These are phyloP conservation scores for Mimosa bimucronata DNA, from an alignment of 306 rosid species.

Conservation along the genomic window DNA sequence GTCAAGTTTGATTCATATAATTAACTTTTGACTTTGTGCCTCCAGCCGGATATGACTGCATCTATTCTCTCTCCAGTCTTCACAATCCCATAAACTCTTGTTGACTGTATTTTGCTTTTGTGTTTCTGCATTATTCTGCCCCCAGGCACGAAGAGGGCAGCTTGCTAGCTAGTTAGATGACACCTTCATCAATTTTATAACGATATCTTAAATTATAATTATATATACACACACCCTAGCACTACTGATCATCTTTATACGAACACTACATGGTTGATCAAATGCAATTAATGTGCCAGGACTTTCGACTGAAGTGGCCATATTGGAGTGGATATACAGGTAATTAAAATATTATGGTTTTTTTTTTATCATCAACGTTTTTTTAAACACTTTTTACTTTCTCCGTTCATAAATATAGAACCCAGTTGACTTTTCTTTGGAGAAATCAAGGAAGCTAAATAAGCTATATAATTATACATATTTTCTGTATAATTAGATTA, in stretches of 20 bases:
- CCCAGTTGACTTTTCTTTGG: too few species aligned
- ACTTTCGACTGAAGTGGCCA: neutral
- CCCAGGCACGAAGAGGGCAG: neutral
- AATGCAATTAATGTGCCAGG: neutral
- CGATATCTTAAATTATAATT: neutral
- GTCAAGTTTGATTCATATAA: conserved; percentile 9
- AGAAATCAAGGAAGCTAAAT: too few species aligned
- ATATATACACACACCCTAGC: neutral
- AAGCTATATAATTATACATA: too few species aligned
- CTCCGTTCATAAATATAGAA: too few species aligned
- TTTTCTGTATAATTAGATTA: too few species aligned
- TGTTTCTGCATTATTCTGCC: neutral
- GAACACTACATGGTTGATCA: neutral
- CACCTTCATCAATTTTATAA: neutral
- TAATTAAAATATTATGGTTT: too few species aligned
- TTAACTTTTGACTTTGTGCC: conserved; percentile 26
- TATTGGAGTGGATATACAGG: neutral
- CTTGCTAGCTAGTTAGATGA: neutral
- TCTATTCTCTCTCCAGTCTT: neutral
- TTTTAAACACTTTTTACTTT: too few species aligned
- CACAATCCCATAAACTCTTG: neutral
- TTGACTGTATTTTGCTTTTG: neutral
- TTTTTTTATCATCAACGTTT: neutral
- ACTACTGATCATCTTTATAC: neutral
- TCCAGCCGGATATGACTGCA: neutral